These are phyloP conservation scores for Ustilago loliicola DNA, from an alignment of 1,284 basidiomycete genomes.

Conservation along the genomic window DNA sequence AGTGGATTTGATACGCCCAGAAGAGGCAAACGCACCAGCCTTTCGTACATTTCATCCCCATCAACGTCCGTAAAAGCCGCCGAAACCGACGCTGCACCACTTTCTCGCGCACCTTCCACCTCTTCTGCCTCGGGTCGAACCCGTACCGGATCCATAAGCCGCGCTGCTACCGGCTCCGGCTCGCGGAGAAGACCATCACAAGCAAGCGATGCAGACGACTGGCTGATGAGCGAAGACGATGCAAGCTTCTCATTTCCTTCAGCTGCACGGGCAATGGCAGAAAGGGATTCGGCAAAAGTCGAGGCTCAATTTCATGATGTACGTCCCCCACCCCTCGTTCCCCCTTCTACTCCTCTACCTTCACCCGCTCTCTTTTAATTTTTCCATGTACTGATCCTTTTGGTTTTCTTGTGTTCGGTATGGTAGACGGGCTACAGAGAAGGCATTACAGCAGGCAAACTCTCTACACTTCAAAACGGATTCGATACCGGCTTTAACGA, in stretches of 20 bases:
- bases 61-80: slow-evolving; percentile 12
- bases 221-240: slow-evolving; percentile 55
- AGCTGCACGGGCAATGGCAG: slow-evolving; percentile 37
- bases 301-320: slow-evolving; percentile 57
- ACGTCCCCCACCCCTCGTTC: slow-evolving; percentile 4
- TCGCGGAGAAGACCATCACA: slow-evolving; percentile 25
- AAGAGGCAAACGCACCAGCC: slow-evolving; percentile 36
- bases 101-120: slow-evolving; percentile 17
- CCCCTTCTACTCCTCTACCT: background rate
- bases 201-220: slow-evolving; percentile 49
- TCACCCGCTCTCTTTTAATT: background rate
- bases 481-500: slow-evolving; percentile 83
- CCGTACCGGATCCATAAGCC: slow-evolving; percentile 29
- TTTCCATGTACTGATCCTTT: background rate
- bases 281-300: slow-evolving; percentile 51
- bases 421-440: slow-evolving; percentile 84
- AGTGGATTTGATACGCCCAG: slow-evolving; percentile 29
- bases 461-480: slow-evolving; percentile 81
- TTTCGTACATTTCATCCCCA: slow-evolving; percentile 48
- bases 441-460: slow-evolving; percentile 87
- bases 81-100: slow-evolving; percentile 11
- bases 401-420: background rate
- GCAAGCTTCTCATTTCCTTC: slow-evolving; percentile 10
- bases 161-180: background rate
- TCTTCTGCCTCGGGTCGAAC: slow-evolving; percentile 18